Conservation (phyloP, 2,329 filamentous ascomycete genomes). For the Ophiocordyceps camponoti-rufipedis region DNA sequence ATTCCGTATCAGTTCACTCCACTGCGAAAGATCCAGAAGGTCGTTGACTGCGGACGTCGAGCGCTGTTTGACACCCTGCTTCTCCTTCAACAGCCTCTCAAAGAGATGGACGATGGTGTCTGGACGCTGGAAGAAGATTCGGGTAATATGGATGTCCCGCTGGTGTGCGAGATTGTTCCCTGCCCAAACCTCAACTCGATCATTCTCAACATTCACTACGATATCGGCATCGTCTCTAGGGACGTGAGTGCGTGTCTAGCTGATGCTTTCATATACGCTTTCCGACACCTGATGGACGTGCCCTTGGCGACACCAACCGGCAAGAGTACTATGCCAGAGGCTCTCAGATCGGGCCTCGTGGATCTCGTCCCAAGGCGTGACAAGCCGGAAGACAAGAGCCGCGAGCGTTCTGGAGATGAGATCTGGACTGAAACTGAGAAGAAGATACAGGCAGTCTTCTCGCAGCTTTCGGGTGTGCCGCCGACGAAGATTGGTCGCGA, state of each 20-base stretch:
- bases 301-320: conserved; percentile 10
- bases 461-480: conserved; percentile 35
- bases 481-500: conserved; percentile 30
- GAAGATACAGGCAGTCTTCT: conserved; percentile 35
- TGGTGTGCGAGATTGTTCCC: conserved; percentile 60
- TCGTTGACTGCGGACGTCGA: conserved; percentile 19
- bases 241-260: conserved; percentile 11
- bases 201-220: conserved; percentile 42
- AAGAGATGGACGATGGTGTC: conserved; percentile 33
- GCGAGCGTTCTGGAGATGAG: conserved; percentile 5
- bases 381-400: conserved; percentile 3
- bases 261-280: conserved; percentile 12
- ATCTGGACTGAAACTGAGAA: conserved; percentile 33
- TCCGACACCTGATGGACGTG: conserved; percentile 8
- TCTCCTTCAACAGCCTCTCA: conserved; percentile 51
- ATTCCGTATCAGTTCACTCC: conserved; percentile 58
- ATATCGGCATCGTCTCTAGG: conserved; percentile 21
- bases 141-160: conserved; percentile 53
- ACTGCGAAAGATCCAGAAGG: conserved; percentile 49
- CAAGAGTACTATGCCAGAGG: conserved; percentile 7
- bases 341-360: conserved; percentile 5
- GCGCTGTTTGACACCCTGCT: conserved; percentile 66
- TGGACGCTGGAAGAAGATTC: conserved; percentile 40
- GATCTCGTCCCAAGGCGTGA: conserved; percentile 7
- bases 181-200: conserved; percentile 31